A percentile compares a stretch with the other conserved stretches of the same genome.
Evolutionary conservation across 2,329 filamentous ascomycete species (phyloP).

Genomic region (Alternaria rosae): DNA sequence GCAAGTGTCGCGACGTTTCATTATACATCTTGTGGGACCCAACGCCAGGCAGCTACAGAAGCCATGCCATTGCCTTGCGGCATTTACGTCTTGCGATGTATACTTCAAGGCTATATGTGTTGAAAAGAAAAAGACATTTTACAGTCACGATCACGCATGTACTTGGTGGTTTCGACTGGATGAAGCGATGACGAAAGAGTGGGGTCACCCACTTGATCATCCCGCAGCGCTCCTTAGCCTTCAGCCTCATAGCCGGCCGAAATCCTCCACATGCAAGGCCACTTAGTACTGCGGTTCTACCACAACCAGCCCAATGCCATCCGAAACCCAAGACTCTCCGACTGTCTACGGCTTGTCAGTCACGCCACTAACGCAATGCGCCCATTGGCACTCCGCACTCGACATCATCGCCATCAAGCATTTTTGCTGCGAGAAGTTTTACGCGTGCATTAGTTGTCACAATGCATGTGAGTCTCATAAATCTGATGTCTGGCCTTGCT

Average conservation of each 20-base stretch:
- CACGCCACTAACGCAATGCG: slow-evolving; percentile 42
- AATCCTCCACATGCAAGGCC: slow-evolving; percentile 1
- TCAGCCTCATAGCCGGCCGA: slow-evolving; percentile 27
- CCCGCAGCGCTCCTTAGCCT: slow-evolving; percentile 17
- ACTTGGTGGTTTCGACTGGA: background rate
- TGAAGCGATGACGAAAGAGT: slow-evolving; percentile 7
- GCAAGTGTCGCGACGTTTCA: slow-evolving; percentile 2
- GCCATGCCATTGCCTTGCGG: background rate
- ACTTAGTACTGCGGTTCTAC: background rate
- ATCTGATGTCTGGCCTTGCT: slow-evolving; percentile 31
- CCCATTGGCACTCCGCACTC: slow-evolving; percentile 42
- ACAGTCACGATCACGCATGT: background rate
- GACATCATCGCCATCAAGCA: slow-evolving; percentile 51
- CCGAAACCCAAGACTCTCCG: slow-evolving; percentile 2
- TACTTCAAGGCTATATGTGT: background rate
- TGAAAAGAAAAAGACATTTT: background rate
- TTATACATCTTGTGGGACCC: background rate
- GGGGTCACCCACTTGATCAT: slow-evolving; percentile 19
- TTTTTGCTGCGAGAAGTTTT: slow-evolving; percentile 47
- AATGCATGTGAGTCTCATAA: slow-evolving; percentile 36
- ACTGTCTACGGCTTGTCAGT: slow-evolving; percentile 38
- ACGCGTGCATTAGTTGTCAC: slow-evolving; percentile 48
- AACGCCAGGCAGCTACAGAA: background rate
- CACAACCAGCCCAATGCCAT: slow-evolving; percentile 6
- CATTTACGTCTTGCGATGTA: background rate